A percentile compares a stretch with the other conserved stretches of the same genome.
phyloP scores from a whole-genome alignment of 225 moss, liverwort and hornwort species.

The Bryum argenteum region DNA sequence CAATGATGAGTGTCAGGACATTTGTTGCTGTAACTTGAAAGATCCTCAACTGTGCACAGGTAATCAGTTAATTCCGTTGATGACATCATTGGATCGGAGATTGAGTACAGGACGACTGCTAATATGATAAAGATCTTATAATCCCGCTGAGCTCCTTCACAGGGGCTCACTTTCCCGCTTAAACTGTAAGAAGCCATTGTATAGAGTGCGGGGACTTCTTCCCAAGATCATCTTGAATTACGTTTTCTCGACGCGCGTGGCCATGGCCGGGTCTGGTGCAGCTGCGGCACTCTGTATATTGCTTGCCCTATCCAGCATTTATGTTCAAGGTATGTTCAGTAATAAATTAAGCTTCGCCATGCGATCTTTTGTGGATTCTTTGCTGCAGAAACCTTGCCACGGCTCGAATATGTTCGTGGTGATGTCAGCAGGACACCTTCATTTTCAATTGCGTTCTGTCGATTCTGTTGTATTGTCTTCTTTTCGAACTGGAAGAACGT shows the following conservation, averaged over 20 bases:
- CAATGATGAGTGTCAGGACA: neutral
- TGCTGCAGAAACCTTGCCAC: neutral
- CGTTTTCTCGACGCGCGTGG: neutral
- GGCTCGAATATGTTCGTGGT: neutral
- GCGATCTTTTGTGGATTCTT: neutral
- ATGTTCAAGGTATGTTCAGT: slow-evolving; percentile 34
- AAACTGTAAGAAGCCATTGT: neutral
- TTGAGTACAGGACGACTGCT: neutral
- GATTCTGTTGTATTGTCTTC: neutral
- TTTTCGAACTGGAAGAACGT: neutral
- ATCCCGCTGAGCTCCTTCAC: slow-evolving; percentile 2
- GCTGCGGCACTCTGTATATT: slow-evolving; percentile 28
- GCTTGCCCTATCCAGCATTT: slow-evolving; percentile 33
- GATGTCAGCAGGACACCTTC: neutral
- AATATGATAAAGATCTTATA: neutral
- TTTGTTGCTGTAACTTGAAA: neutral
- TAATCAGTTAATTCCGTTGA: neutral
- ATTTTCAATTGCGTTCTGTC: neutral
- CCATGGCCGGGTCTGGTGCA: slow-evolving; percentile 30
- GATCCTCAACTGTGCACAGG: neutral
- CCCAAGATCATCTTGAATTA: neutral
- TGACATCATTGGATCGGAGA: neutral
- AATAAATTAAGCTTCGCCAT: neutral
- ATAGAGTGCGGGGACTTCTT: neutral
- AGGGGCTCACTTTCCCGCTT: neutral